Percentiles rank a stretch among this genome's conserved stretches.
Conservation (phyloP, 371 early-diverging fungal species). For the Catenaria anguillulae region DNA sequence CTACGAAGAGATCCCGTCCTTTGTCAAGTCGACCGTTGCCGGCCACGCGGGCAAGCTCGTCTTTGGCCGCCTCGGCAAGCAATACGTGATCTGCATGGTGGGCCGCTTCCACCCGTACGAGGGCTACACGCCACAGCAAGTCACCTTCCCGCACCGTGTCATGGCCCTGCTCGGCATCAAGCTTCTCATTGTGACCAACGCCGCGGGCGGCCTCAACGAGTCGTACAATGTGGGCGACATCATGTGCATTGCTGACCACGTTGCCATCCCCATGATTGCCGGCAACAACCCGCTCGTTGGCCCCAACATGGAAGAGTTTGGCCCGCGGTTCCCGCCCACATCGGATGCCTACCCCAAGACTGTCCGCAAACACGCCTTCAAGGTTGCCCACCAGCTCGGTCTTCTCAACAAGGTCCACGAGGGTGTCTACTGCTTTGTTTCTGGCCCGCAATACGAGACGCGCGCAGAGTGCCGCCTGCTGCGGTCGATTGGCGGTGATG, state of each 20-base stretch:
- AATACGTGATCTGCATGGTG: conserved; percentile 57
- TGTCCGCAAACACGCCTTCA: conserved; percentile 42
- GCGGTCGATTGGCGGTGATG: conserved; percentile 58
- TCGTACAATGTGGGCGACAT: conserved; percentile 70
- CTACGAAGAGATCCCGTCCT: conserved; percentile 76
- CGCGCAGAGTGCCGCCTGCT: conserved; percentile 75
- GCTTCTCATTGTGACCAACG: conserved; percentile 73
- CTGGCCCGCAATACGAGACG: conserved; percentile 83
- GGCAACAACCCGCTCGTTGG: conserved; percentile 74
- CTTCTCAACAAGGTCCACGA: conserved; percentile 28
- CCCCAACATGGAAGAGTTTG: conserved; percentile 64
- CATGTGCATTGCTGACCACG: conserved; percentile 74
- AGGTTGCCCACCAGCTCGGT: conserved; percentile 15
- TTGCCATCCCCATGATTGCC: conserved; percentile 65
- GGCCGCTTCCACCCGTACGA: conserved; percentile 80
- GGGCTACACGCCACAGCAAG: conserved; percentile 60
- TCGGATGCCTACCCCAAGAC: conserved; percentile 78
- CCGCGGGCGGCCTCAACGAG: conserved; percentile 77
- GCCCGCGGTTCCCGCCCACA: conserved; percentile 81
- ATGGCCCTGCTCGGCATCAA: conserved; percentile 67
- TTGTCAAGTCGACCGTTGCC: conserved; percentile 64
- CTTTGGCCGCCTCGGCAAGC: conserved; percentile 65
- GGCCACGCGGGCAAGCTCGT: conserved; percentile 88
- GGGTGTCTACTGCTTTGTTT: conserved; percentile 74
- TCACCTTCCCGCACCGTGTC: conserved; percentile 77